Conservation (phyloP, 2,329 filamentous ascomycete genomes). For the Sporothrix brunneoviolacea region DNA sequence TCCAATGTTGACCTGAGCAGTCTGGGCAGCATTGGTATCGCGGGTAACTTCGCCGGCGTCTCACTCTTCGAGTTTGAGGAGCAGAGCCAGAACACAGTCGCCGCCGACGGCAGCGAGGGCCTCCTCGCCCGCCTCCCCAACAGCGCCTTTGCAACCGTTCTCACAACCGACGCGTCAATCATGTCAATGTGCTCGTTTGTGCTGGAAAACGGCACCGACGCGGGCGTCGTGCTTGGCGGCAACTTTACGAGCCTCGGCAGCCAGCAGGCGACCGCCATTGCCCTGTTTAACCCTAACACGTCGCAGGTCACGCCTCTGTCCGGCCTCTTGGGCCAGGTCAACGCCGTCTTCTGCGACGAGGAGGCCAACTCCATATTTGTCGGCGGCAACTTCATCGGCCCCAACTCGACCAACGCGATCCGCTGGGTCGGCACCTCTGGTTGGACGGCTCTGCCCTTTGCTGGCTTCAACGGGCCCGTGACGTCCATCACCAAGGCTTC, state of each 20-base stretch:
- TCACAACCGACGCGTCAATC: slow-evolving; percentile 76
- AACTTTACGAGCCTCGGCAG: slow-evolving; percentile 91
- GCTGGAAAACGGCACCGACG: slow-evolving; percentile 55
- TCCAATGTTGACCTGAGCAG: slow-evolving; percentile 70
- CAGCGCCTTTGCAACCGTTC: slow-evolving; percentile 68
- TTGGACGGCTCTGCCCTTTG: slow-evolving; percentile 80
- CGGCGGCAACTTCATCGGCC: slow-evolving; percentile 75
- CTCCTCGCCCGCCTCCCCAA: slow-evolving; percentile 79
- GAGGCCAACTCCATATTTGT: slow-evolving; percentile 76
- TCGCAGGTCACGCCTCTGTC: slow-evolving; percentile 63
- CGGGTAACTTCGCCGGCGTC: slow-evolving; percentile 84
- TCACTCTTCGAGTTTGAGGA: slow-evolving; percentile 82
- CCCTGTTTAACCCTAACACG: slow-evolving; percentile 70
- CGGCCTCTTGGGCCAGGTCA: slow-evolving; percentile 79
- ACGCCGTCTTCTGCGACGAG: slow-evolving; percentile 74
- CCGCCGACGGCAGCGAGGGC: slow-evolving; percentile 71
- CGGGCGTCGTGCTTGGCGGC: slow-evolving; percentile 78
- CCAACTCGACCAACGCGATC: slow-evolving; percentile 83
- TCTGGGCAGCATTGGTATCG: slow-evolving; percentile 77
- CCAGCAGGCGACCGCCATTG: slow-evolving; percentile 68
- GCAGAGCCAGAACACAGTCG: slow-evolving; percentile 63
- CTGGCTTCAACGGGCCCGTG: slow-evolving; percentile 90
- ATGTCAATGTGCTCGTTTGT: slow-evolving; percentile 79
- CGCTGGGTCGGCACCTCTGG: slow-evolving; percentile 63
- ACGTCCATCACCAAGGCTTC: slow-evolving; percentile 73